Evolutionary conservation across 805 yeast species (phyloP), one percentile per base, ranked within the genome.

Genomic region (Yamadazyma akitaensis): DNA sequence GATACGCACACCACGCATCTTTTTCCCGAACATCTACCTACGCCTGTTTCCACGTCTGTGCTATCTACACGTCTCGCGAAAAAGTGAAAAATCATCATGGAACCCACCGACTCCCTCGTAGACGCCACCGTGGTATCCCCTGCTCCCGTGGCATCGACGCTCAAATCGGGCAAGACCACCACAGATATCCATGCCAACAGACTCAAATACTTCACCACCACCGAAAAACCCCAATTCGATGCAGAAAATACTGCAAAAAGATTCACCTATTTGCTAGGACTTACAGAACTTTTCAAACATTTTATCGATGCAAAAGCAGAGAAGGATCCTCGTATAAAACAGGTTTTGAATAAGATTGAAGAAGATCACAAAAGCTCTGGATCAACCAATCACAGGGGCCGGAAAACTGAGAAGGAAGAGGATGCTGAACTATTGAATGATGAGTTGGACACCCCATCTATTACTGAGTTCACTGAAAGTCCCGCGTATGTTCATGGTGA

Each of bases 361-460:
- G 16, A 12, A 25, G 50, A 44, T 2, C 2, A 24, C 10, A 11
- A 18, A 4, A 14, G n/a, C 13, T 19, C 9, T 4, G 33, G 45
- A 2, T 50, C 55, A 10, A 46, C 69, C 42, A 72, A 69, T 46
- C 47, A 46, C 19, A 82, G 94, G 41, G 81, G 87, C 45, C 77
- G 97, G 53, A 94, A 91, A 59, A 82, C 96, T 0, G 98, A 94
- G 65, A 85, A 88, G 65, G 97, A 92, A 64, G 99, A 92, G 66
- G 98, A 92, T 63, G 95, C 89, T 2, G 97, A 92, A 63, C 74
- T 92, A 48, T 75, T 92, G 59, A 80, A 82, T 47, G 96, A 86
- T 48, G 97, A 89, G 63, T 88, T 80, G 51, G 80, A 72, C 41
- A 57, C 62, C 37, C 51, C 61, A 2, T 45, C 59, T 9, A 71